phyloP scores from a whole-genome alignment of 2,329 filamentous ascomycete genomes.

The Verticillium tricorpus region DNA sequence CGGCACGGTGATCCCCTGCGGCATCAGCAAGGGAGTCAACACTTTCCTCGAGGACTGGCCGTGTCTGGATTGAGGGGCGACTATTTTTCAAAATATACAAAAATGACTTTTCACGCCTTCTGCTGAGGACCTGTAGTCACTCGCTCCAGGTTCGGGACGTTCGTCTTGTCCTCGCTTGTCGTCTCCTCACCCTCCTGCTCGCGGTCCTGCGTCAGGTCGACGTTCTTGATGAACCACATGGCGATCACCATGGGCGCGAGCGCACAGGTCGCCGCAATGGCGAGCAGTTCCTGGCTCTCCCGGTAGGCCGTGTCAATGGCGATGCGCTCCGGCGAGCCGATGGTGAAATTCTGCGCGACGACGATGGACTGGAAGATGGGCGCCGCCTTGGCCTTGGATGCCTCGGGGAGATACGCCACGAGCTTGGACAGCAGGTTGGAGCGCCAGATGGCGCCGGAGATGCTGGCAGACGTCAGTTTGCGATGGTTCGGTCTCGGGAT shows the following conservation, averaged over 20 bases:
- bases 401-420: slow-evolving; percentile 15
- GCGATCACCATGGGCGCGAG: slow-evolving; percentile 10
- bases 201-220: slow-evolving; percentile 2
- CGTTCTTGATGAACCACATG: slow-evolving; percentile 15
- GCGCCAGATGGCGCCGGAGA: slow-evolving; percentile 31
- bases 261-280: slow-evolving; percentile 17
- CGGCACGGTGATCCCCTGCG: slow-evolving; percentile 22
- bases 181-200: too few species aligned
- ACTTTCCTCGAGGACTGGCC: slow-evolving; percentile 15
- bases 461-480: slow-evolving; percentile 13
- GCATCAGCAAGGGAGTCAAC: slow-evolving; percentile 17
- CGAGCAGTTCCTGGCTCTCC: slow-evolving; percentile 19
- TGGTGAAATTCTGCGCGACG: slow-evolving; percentile 17
- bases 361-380: slow-evolving; percentile 18
- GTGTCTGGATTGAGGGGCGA: not conserved
- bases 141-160: too few species aligned
- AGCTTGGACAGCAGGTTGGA: slow-evolving; percentile 20
- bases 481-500: not conserved
- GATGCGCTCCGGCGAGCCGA: slow-evolving; percentile 13
- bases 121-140: not conserved
- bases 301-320: slow-evolving; percentile 20
- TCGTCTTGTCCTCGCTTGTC: too few species aligned
- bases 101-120: not conserved
- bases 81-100: not conserved
- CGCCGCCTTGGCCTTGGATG: slow-evolving; percentile 11